Base-by-base conservation (phyloP, 1,284 basidiomycete species). In the Cryptococcus sp. region DNA sequence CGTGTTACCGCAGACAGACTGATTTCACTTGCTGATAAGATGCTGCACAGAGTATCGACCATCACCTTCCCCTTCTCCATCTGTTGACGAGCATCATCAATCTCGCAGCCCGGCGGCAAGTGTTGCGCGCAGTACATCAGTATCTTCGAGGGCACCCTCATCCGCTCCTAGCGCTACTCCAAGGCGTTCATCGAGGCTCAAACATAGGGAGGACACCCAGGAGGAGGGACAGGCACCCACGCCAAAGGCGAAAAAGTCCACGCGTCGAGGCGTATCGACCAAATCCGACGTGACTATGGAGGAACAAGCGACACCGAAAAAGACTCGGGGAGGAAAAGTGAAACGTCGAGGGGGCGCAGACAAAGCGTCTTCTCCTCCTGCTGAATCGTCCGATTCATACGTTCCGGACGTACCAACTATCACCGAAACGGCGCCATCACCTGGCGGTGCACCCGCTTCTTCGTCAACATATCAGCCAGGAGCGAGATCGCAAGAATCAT, bases 341-440 rank as follows among this genome's bases (percentile, higher is more conserved):
- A 67, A 26, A 47, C 55, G 63, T 59, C 6, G 70, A 74, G 13
- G 53, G 59, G 39, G 65, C 29, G 29, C 8, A 34, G 29, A 56
- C 13, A 64, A 54, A n/a, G 66, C 69, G 5, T 66, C 68, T 15
- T 37, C 58, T 5, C 68, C 68, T 8, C 51, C 55, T 46, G 40
- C 54, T 23, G 41, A 46, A 19, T 48, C 61, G 0, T 48, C 60
- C 16, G 20, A 43, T 10, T 49, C 62, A 13, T 13, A 34, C 17
- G 37, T 63, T 1, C 41, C 57, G 1, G 15, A 59, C 5, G 61
- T 75, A 3, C 75, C 75, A 2, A 65, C 66, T 29, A 69, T 77
- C 53, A 73, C 65, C 10, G 69, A 67, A 43, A 75, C 72, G 8
- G 74, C 72, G 11, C 72, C 75, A 5, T 77, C 75, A 19, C 75